A percentile compares a stretch with the other conserved stretches of the same genome.
phyloP scores from a whole-genome alignment of 192 early-diverging fungal species.

The Entomortierella beljakovae region DNA sequence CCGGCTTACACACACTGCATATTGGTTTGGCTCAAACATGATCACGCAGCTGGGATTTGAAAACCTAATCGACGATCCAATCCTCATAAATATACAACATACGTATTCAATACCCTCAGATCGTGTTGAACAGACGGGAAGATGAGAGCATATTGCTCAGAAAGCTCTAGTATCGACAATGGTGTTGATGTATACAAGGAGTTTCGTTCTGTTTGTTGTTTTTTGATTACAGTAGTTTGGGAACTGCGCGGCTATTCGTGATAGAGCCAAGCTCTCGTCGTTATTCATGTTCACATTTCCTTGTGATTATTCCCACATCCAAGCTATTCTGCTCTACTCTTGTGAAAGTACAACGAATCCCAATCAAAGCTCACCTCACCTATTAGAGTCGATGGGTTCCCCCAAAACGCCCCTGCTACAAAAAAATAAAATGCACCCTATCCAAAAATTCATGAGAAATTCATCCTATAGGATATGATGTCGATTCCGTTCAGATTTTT shows the following conservation, averaged over 20 bases:
- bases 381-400: neutral
- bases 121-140: neutral
- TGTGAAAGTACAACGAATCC: neutral
- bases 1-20: no score
- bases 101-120: no score
- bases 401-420: neutral
- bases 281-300: neutral
- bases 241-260: neutral
- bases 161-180: neutral
- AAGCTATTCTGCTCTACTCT: neutral
- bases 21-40: no score
- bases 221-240: no score
- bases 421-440: neutral
- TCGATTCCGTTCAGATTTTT: no score
- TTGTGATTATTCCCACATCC: constrained; percentile 1
- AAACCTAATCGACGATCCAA: constrained; percentile 10
- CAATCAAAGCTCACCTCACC: neutral
- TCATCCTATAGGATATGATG: neutral
- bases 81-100: no score
- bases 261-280: neutral
- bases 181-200: no score
- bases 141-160: neutral
- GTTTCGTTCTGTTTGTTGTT: no score
- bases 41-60: neutral
- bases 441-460: neutral